Percentiles rank a stretch among this genome's conserved stretches.
phyloP scores from a whole-genome alignment of 2,329 filamentous ascomycete species.

The Metarhizium sp. region DNA sequence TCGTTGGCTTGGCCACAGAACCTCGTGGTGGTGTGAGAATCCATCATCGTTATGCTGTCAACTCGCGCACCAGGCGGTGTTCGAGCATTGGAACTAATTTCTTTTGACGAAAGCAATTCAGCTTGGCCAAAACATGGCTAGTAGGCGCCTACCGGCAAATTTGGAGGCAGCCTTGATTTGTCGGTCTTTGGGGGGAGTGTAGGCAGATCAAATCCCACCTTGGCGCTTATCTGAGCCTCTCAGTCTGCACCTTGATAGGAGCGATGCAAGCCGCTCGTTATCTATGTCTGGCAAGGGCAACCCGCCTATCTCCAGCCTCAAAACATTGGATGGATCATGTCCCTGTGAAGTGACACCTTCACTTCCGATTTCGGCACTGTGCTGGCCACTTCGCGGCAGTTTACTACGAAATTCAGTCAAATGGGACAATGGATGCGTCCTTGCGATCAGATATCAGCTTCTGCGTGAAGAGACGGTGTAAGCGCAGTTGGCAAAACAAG shows the following conservation, averaged over 20 bases:
- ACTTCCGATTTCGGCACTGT: neutral
- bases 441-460: neutral
- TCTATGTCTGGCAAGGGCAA: neutral
- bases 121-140: no score
- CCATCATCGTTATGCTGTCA: no score
- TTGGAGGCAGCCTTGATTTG: neutral
- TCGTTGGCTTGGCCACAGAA: neutral
- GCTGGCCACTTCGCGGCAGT: neutral
- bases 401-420: neutral
- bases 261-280: neutral
- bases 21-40: no score
- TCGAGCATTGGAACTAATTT: no score
- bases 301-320: neutral
- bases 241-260: neutral
- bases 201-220: neutral
- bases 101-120: no score
- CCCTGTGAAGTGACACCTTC: neutral
- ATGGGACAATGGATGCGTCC: neutral
- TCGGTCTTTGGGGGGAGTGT: neutral
- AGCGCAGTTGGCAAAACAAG: neutral
- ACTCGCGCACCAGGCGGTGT: no score
- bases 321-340: neutral
- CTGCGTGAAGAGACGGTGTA: neutral
- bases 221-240: neutral
- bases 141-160: neutral